Conservation (phyloP, 768 basidiomycete genomes). For the Collybia nuda region DNA sequence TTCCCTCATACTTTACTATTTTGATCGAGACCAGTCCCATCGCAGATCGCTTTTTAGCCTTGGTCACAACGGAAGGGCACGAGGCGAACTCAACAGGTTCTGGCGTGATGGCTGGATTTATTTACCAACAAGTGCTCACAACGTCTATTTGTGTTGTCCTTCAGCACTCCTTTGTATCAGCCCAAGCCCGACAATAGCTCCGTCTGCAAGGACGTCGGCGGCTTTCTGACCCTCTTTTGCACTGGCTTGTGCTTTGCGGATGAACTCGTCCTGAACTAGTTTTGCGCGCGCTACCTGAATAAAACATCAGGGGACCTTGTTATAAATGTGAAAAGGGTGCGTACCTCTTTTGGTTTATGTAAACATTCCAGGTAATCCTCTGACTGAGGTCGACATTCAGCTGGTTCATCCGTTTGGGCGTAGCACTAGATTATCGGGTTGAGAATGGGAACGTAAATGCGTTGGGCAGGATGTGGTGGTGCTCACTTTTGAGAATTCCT, state of each 20-base stretch:
- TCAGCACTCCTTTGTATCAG: conserved; percentile 56
- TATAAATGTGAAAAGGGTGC: conserved; percentile 16
- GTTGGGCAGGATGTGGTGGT: neutral
- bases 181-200: conserved; percentile 74
- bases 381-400: conserved; percentile 65
- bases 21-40: no score
- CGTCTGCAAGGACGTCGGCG: conserved; percentile 70
- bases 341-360: conserved; percentile 85
- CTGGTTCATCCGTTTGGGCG: conserved; percentile 72
- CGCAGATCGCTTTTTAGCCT: no score
- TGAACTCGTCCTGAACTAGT: conserved; percentile 68
- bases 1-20: no score
- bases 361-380: conserved; percentile 93
- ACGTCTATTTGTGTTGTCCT: neutral
- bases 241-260: conserved; percentile 62
- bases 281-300: conserved; percentile 51
- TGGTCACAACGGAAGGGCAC: no score
- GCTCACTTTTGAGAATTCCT: conserved; percentile 76
- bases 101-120: no score
- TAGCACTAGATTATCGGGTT: conserved; percentile 63
- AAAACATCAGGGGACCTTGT: neutral
- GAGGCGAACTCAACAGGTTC: no score
- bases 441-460: conserved; percentile 4
- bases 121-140: no score
- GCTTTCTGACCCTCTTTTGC: conserved; percentile 70